Conservation (phyloP, 2,329 filamentous ascomycete genomes). For the Coleophoma crateriformis region DNA sequence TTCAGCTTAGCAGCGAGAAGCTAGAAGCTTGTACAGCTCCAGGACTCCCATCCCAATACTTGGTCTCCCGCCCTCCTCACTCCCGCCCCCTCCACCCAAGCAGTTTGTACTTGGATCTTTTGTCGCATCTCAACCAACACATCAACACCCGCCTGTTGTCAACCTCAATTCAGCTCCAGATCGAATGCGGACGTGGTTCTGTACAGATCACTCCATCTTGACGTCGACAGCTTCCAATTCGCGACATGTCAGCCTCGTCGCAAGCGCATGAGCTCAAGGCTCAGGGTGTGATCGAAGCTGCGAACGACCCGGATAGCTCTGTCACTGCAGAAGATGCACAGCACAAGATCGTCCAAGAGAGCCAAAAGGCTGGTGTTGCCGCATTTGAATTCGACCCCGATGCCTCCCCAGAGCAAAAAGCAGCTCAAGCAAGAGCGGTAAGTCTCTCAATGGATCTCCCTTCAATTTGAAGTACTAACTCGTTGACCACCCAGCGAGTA, state of each 20-base stretch:
- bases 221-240: constrained; percentile 5
- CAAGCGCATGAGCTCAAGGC: constrained; percentile 65
- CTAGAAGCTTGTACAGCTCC: too few species aligned
- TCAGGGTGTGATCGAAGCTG: constrained; percentile 73
- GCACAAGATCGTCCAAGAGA: constrained; percentile 69
- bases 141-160: too few species aligned
- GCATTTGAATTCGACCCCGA: constrained; percentile 86
- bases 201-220: constrained; percentile 6
- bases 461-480: background rate
- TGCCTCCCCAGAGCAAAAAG: constrained; percentile 79
- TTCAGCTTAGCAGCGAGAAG: too few species aligned
- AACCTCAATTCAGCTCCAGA: too few species aligned
- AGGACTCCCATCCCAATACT: too few species aligned
- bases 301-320: constrained; percentile 62
- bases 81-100: too few species aligned
- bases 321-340: constrained; percentile 69
- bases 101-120: too few species aligned
- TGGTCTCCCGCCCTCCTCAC: too few species aligned
- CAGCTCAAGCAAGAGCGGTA: constrained; percentile 71
- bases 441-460: constrained; percentile 26
- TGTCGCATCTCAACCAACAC: too few species aligned
- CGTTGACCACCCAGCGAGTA: constrained; percentile 41
- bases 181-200: constrained; percentile 1
- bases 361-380: constrained; percentile 69
- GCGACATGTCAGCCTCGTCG: constrained; percentile 13